Conservation (phyloP, 2,329 filamentous ascomycete species). For the Claviceps purpurea region DNA sequence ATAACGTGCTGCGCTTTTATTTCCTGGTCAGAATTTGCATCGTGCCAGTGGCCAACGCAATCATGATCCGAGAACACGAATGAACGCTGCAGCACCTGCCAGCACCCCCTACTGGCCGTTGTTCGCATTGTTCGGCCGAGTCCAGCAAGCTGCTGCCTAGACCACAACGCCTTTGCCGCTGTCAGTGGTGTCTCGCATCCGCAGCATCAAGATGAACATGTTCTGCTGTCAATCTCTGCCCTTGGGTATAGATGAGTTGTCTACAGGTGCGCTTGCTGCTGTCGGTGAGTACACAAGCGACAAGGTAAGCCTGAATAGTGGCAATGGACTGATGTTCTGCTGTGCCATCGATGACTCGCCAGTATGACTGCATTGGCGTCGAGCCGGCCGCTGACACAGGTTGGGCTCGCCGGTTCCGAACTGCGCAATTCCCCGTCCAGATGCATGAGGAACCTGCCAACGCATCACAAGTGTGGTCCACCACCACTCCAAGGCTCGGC, state of each 20-base stretch:
- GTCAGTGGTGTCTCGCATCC: background rate
- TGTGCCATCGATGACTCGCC: conserved; percentile 6
- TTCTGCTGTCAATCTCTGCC: background rate
- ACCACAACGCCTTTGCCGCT: too few relatives aligned
- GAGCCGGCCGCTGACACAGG: conserved; percentile 6
- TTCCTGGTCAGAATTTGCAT: conserved; percentile 5
- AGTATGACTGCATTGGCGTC: conserved; percentile 8
- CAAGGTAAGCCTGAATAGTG: background rate
- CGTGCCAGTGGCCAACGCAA: background rate
- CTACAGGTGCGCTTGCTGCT: background rate
- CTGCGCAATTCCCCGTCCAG: conserved; percentile 36
- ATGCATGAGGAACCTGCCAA: conserved; percentile 35
- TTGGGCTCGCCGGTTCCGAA: conserved; percentile 8
- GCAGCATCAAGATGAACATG: background rate
- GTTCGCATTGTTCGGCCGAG: background rate
- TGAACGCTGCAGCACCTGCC: background rate
- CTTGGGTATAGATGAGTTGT: background rate
- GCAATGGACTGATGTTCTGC: background rate
- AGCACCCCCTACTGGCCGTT: background rate
- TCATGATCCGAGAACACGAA: conserved; percentile 5
- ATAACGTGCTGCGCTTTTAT: conserved; percentile 4
- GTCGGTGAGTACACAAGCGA: background rate
- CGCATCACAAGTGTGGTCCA: conserved; percentile 24
- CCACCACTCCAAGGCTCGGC: conserved; percentile 12
- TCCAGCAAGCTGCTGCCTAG: background rate